Evolutionary conservation across 2,329 filamentous ascomycete species (phyloP), one percentile per base, ranked within the genome.

Genomic region (Coniochaeta sp.): DNA sequence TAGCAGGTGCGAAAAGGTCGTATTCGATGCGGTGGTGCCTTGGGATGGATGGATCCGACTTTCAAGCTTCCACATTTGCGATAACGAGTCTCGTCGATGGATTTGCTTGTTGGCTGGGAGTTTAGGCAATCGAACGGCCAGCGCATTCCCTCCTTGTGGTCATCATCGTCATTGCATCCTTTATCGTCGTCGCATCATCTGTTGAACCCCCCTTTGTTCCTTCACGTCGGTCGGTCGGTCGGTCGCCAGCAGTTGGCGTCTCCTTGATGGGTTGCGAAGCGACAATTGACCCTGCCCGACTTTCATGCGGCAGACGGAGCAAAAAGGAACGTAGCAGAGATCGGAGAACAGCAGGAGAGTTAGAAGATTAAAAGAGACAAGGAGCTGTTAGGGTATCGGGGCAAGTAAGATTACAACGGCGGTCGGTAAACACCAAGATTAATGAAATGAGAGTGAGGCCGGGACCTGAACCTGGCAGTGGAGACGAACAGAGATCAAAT

Each of bases 11-110:
- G 11, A 36, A 57, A 57, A 57, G 54, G 54, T 57, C 54, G 54
- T 57, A 57, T 57, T 57, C 54, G 54, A 57, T 57, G 54, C 34
- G 54, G 33, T 57, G 54, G 54, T 36, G 54, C 54, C 31, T 57
- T 22, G 47, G 43, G 43, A 52, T 17, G 43, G 43, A 47, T 52
- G 22, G 47, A 52, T 52, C 26, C 47, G 47, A 52, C 26, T 31
- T 52, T 52, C 47, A 31, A 52, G 47, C 26, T 52, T 47, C 43
- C 43, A 47, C 38, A 17, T 40, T 11, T 17, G 38, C 38, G 38
- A 40, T 47, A 24, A 33, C 26, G 24, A 55, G 50, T 55, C 31
- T 22, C 26, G 24, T 55, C 14, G 50, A 55, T 33, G 7, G 50
- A 55, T 33, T 55, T n/a, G 38, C 17, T 40, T n/a, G 38, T 40